Evolutionary conservation across 345 rosid genomes (phyloP), one percentile per base, ranked within the genome.

Genomic region (Erodium maritimum): DNA sequence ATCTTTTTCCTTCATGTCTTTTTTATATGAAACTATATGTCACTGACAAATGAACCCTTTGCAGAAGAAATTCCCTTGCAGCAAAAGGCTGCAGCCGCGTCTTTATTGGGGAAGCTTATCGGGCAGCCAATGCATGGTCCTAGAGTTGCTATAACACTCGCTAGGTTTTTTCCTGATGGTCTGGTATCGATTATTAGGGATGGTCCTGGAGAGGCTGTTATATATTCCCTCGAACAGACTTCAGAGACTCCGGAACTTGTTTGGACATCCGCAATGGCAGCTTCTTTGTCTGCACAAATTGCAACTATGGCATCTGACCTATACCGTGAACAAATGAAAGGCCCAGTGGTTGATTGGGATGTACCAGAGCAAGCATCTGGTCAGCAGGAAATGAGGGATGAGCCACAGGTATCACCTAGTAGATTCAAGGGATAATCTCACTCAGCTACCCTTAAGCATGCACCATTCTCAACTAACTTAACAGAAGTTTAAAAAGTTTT

Each of bases 41-140:
- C 50, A 58, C 53, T 76, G 62, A 75, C 67, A 21, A 62, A 53
- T 37, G 51, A 61, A 71, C 52, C 69, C 25, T 70, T 22, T 80
- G 80, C 95, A 93, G 99, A 89, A 72, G 99, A 93, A 69, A 79
- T 85, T 67, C 91, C 97, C 24, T 71, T 89, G 64, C 91, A 85
- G 80, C 99, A 93, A 78, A 85, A 97, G 77, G 99, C 97, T 5
- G 84, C 90, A 21, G 91, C 97, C 16, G 97, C 99, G 61, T 89
- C 96, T 53, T 79, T 93, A 73, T 67, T 93, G 79, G 97, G 97
- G 60, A 93, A 85, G 85, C 99, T 93, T 73, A 76, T 93, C 65
- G 94, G 81, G 29, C 99, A 93, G 75, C 96, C 99, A 51, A 89
- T 93, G 99, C 99, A 93, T 72, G 99, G 99, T 60, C 99, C 99